phyloP scores from a whole-genome alignment of 345 rosid genomes.

The Crucihimalaya himalaica region DNA sequence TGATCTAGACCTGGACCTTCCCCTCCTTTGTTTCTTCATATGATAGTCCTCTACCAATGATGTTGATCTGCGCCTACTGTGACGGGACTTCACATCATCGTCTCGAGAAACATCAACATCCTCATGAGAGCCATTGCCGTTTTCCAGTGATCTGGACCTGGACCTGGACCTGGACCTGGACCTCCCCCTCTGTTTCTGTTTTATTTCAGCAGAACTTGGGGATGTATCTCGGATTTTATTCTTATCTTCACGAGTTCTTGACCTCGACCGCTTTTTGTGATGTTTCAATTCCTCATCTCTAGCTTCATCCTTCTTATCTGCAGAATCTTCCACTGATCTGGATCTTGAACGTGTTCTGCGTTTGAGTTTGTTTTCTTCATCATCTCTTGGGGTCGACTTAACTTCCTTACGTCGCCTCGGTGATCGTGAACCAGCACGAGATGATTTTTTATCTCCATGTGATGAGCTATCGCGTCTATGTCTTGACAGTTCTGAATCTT shows the following conservation, averaged over 20 bases:
- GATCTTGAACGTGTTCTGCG: slow-evolving; percentile 59
- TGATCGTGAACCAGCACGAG: slow-evolving; percentile 60
- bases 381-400: slow-evolving; percentile 58
- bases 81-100: slow-evolving; percentile 46
- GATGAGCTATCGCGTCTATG: slow-evolving; percentile 56
- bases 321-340: slow-evolving; percentile 52
- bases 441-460: slow-evolving; percentile 48
- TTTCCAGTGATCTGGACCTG: slow-evolving; percentile 57
- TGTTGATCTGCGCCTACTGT: slow-evolving; percentile 55
- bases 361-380: slow-evolving; percentile 47
- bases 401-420: slow-evolving; percentile 57
- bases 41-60: slow-evolving; percentile 55
- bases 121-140: slow-evolving; percentile 38
- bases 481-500: slow-evolving; percentile 63
- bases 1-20: slow-evolving; percentile 68
- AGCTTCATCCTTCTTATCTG: slow-evolving; percentile 45
- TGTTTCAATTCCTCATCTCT: slow-evolving; percentile 47
- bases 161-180: slow-evolving; percentile 65
- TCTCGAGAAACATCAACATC: slow-evolving; percentile 45
- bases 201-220: slow-evolving; percentile 48
- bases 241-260: slow-evolving; percentile 54
- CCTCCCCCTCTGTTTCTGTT: slow-evolving; percentile 49
- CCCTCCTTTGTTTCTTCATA: slow-evolving; percentile 47
- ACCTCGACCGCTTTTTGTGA: slow-evolving; percentile 54
- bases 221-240: slow-evolving; percentile 46